phyloP scores from a whole-genome alignment of 1,284 basidiomycete genomes.

The Cryptococcus sp. region DNA sequence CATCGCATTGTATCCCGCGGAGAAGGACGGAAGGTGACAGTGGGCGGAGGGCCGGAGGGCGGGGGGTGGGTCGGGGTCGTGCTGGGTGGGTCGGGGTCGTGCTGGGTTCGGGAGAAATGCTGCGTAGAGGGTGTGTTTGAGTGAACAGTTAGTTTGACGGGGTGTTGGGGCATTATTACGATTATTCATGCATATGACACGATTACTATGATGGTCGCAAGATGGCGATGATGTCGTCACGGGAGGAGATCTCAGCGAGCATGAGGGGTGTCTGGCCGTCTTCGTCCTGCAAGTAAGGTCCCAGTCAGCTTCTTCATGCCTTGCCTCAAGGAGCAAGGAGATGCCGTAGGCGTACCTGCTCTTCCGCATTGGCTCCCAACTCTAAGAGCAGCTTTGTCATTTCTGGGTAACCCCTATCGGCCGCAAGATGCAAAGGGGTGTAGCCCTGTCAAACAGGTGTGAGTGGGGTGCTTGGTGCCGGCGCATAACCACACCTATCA shows the following conservation, averaged over 20 bases:
- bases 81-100: too few species aligned
- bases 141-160: background rate
- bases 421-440: constrained; percentile 77
- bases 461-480: too few species aligned
- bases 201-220: constrained; percentile 8
- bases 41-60: background rate
- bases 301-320: too few species aligned
- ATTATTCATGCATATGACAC: constrained; percentile 1
- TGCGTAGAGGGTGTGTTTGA: constrained; percentile 7
- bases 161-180: background rate
- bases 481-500: too few species aligned
- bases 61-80: constrained; percentile 1
- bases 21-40: too few species aligned
- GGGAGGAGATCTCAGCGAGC: constrained; percentile 21
- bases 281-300: too few species aligned
- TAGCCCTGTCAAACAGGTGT: constrained; percentile 60
- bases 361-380: too few species aligned
- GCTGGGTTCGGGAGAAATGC: constrained; percentile 2
- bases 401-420: constrained; percentile 67
- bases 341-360: too few species aligned
- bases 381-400: constrained; percentile 59
- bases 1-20: too few species aligned
- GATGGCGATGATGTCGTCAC: constrained; percentile 29
- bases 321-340: too few species aligned
- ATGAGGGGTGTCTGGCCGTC: too few species aligned